A percentile compares a stretch with the other conserved stretches of the same genome.
Conservation (phyloP, 2,329 filamentous ascomycete genomes). For the Epichloe brachyelytri region DNA sequence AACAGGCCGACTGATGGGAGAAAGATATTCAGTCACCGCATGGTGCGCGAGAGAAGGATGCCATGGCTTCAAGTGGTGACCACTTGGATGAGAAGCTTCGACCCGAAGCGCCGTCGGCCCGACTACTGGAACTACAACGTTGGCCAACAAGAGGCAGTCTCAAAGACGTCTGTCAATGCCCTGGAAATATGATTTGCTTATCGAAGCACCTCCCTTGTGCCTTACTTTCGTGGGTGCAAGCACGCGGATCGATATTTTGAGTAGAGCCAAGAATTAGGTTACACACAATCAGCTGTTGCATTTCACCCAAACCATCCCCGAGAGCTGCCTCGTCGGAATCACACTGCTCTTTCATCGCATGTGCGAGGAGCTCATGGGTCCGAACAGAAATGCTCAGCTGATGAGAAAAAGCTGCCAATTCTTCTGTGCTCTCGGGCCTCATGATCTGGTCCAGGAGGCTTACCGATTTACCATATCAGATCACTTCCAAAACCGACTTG, state of each 20-base stretch:
- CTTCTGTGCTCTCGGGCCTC: conserved; percentile 31
- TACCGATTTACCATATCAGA: background rate
- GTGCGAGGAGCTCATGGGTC: conserved; percentile 27
- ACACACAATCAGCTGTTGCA: conserved; percentile 33
- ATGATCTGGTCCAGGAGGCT: conserved; percentile 9
- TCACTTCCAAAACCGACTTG: conserved; percentile 14
- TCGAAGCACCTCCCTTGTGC: background rate
- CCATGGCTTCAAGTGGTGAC: conserved; percentile 46
- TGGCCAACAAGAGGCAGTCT: conserved; percentile 32
- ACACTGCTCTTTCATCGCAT: conserved; percentile 17
- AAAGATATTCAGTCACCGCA: conserved; percentile 44
- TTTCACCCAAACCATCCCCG: conserved; percentile 21
- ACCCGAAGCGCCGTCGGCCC: conserved; percentile 61
- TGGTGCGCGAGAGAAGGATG: conserved; percentile 43
- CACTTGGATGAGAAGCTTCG: conserved; percentile 58
- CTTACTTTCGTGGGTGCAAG: background rate
- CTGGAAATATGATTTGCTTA: background rate
- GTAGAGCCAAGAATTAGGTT: conserved; percentile 31
- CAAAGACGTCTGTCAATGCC: conserved; percentile 18
- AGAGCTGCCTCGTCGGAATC: conserved; percentile 33
- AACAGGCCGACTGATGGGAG: conserved; percentile 33
- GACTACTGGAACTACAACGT: conserved; percentile 49
- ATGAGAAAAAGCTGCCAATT: conserved; percentile 25
- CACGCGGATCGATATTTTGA: conserved; percentile 9
- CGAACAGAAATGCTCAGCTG: conserved; percentile 32